phyloP scores from a whole-genome alignment of 2,329 filamentous ascomycete genomes.

The Rutstroemia sp. region DNA sequence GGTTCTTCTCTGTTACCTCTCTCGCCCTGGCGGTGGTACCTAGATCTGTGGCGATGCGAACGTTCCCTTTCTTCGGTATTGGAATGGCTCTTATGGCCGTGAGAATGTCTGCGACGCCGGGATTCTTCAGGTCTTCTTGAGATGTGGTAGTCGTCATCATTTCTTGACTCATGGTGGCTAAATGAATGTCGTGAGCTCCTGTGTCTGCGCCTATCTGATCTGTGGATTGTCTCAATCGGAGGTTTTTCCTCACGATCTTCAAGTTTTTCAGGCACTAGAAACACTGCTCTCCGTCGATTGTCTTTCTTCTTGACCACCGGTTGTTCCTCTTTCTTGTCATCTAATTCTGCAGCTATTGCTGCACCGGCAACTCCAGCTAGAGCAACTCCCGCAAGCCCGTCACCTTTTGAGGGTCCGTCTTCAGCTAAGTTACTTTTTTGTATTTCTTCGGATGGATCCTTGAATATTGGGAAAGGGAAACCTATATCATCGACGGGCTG shows the following conservation, averaged over 20 bases:
- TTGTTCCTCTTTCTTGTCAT: not conserved
- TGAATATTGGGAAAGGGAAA: not conserved
- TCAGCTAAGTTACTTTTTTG: not conserved
- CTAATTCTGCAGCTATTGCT: not conserved
- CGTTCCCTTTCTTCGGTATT: constrained; percentile 1
- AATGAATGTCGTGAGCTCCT: constrained; percentile 8
- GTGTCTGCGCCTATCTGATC: constrained; percentile 4
- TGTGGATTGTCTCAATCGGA: not conserved
- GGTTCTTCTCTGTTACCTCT: not conserved
- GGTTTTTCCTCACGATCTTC: not conserved
- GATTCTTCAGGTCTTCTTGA: constrained; percentile 6
- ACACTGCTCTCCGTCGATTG: not conserved
- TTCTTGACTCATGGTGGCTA: not conserved
- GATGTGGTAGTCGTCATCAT: constrained; percentile 1
- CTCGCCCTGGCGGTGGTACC: not conserved
- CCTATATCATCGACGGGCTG: not conserved
- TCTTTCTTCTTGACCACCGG: not conserved
- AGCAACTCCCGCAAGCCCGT: not conserved
- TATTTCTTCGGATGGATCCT: not conserved
- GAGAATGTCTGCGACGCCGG: constrained; percentile 7
- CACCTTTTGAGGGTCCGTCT: not conserved
- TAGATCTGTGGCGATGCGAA: not conserved
- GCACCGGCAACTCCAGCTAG: constrained; percentile 1
- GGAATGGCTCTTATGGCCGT: constrained; percentile 1
- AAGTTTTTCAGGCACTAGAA: not conserved